Base-by-base conservation (phyloP, 352 stramenopile genomes). In the Thalassiosira gravida region DNA sequence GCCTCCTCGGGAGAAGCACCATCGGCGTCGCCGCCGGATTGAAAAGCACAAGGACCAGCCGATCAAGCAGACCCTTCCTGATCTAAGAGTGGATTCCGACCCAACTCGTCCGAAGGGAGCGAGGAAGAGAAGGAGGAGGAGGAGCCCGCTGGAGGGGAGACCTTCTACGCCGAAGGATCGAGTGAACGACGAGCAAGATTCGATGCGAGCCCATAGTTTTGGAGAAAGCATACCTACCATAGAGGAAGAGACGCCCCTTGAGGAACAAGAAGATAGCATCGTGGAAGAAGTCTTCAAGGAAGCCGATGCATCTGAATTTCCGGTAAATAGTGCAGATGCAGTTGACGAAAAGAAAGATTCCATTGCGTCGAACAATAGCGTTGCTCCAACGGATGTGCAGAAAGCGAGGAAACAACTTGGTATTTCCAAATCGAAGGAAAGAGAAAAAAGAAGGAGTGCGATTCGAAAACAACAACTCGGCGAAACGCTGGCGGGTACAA, bases 221-320 rank as follows among this genome's bases (percentile, higher is more conserved):
- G 57, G 44, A 7, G 46, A 69, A 37, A 16, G 13, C 16, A 56
- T 68, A 67, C 56, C 67, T 42, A 77, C 67, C 29, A 77, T 77
- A 35, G 25, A 25, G 20, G 67, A 77, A 47, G 67, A 68, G 42
- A 20, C 67, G 27, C 25, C 22, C 18, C 8, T n/a, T 20, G 37
- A 25, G 1, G 50, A 77, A 13, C 25, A 67, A 2, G 44, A 75
- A 24, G 53, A 59, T 39, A 27, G 25, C 20, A 30, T 56, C 22
- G 39, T 13, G 22, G n/a, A 25, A 42, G 53, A 7, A 11, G 16
- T n/a, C n/a, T 25, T 27, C 65, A 2, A 64, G 32, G 32, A 8
- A 25, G 32, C 25, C 20, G 14, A 64, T 47, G 27, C 55, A 47
- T 16, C 47, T 16, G 47, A 56, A 27, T 56, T n/a, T 56, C 5